Evolutionary conservation across 1,284 basidiomycete species (phyloP).

Genomic region (Heterobasidion occidentale): DNA sequence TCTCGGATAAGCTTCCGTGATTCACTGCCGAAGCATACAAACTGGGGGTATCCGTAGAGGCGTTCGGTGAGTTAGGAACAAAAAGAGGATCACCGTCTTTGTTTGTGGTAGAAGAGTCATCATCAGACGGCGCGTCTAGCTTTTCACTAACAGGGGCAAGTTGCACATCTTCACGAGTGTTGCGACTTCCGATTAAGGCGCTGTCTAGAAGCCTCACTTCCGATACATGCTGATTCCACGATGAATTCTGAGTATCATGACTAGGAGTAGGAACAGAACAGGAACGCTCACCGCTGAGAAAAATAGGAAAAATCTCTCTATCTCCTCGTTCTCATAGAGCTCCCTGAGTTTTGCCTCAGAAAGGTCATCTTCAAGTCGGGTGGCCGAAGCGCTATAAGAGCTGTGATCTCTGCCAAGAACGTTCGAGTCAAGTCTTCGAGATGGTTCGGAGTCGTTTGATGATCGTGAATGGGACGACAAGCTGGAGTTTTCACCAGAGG

Average conservation of each 20-base stretch:
- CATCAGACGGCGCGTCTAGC: neutral
- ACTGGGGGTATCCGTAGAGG: neutral
- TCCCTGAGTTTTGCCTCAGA: conserved; percentile 38
- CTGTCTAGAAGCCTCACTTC: conserved; percentile 34
- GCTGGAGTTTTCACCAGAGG: no score
- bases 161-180: no score
- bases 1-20: conserved; percentile 21
- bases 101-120: neutral
- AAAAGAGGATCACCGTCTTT: neutral
- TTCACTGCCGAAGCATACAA: neutral
- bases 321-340: conserved; percentile 56
- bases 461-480: no score
- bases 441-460: no score
- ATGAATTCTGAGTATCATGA: neutral
- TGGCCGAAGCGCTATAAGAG: neutral
- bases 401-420: neutral
- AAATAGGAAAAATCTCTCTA: conserved; percentile 45
- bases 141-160: neutral
- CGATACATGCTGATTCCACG: conserved; percentile 41
- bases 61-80: neutral
- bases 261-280: neutral
- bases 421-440: no score
- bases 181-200: no score
- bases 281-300: conserved; percentile 42
- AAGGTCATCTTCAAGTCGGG: conserved; percentile 11